phyloP scores from a whole-genome alignment of 2,329 filamentous ascomycete species.

The Cylindrodendrum hubeiense region DNA sequence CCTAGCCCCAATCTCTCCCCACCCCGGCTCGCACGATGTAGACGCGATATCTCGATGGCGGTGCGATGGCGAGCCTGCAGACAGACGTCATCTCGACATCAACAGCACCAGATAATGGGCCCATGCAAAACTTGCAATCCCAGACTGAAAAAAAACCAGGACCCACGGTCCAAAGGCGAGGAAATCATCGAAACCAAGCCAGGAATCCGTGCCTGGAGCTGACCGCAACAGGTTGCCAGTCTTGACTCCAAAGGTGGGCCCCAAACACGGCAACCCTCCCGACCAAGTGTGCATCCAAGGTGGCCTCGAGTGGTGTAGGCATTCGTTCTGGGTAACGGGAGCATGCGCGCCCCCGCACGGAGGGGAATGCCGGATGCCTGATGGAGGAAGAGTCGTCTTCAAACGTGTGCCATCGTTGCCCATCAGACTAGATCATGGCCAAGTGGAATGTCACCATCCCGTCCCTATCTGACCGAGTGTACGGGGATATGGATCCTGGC shows the following conservation, averaged over 20 bases:
- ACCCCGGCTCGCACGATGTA: slow-evolving; percentile 31
- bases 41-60: slow-evolving; percentile 37
- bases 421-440: slow-evolving; percentile 18
- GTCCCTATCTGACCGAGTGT: slow-evolving; percentile 43
- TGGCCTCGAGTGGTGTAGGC: slow-evolving; percentile 7
- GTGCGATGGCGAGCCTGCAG: slow-evolving; percentile 24
- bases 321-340: slow-evolving; percentile 14
- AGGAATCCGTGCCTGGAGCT: background rate
- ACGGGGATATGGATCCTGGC: slow-evolving; percentile 26
- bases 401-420: slow-evolving; percentile 6
- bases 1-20: slow-evolving; percentile 20
- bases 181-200: background rate
- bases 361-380: slow-evolving; percentile 19
- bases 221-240: background rate
- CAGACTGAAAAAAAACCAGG: background rate
- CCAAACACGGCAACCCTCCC: slow-evolving; percentile 28
- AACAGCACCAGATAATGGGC: slow-evolving; percentile 1
- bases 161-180: slow-evolving; percentile 13
- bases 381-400: slow-evolving; percentile 18
- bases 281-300: slow-evolving; percentile 14
- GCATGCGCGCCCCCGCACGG: slow-evolving; percentile 24
- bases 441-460: slow-evolving; percentile 19
- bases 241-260: background rate
- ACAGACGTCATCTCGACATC: slow-evolving; percentile 37
- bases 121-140: background rate